Conservation (phyloP, 1,284 basidiomycete species). For the Lentinula novae-zelandiae region DNA sequence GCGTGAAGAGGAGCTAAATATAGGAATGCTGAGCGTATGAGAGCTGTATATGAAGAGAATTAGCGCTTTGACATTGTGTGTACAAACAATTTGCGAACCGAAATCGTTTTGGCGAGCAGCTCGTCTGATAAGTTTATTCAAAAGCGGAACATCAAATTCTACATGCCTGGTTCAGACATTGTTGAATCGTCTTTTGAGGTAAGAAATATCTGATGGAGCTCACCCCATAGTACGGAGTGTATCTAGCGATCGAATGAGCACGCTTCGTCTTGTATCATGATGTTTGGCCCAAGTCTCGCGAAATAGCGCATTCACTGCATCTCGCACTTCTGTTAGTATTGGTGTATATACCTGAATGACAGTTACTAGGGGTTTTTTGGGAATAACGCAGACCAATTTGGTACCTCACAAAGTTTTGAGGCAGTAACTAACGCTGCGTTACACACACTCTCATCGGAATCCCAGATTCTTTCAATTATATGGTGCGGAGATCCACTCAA, state of each 20-base stretch:
- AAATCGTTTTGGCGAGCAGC: constrained; percentile 27
- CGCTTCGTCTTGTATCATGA: constrained; percentile 14
- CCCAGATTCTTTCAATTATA: constrained; percentile 41
- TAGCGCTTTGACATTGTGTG: constrained; percentile 7
- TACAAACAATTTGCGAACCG: constrained; percentile 23
- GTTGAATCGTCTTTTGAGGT: not conserved
- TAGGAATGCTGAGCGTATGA: constrained; percentile 49
- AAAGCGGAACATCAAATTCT: constrained; percentile 24
- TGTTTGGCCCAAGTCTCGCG: constrained; percentile 15
- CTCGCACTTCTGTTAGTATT: constrained; percentile 3
- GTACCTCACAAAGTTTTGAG: constrained; percentile 7
- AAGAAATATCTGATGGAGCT: not conserved
- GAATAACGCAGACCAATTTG: not conserved
- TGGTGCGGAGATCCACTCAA: constrained; percentile 41
- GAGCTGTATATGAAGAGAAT: constrained; percentile 24
- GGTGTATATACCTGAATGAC: constrained; percentile 5
- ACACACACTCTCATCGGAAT: constrained; percentile 43
- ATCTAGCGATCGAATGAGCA: constrained; percentile 22
- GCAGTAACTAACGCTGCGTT: constrained; percentile 40
- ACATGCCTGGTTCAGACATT: not conserved
- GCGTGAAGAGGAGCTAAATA: constrained; percentile 29
- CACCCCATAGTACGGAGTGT: constrained; percentile 23
- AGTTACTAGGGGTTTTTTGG: not conserved
- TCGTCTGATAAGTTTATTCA: constrained; percentile 39
- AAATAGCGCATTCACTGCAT: constrained; percentile 18